Evolutionary conservation across 768 basidiomycete genomes (phyloP), one percentile per base, ranked within the genome.

Genomic region (Strobilomyces echinocephalus): DNA sequence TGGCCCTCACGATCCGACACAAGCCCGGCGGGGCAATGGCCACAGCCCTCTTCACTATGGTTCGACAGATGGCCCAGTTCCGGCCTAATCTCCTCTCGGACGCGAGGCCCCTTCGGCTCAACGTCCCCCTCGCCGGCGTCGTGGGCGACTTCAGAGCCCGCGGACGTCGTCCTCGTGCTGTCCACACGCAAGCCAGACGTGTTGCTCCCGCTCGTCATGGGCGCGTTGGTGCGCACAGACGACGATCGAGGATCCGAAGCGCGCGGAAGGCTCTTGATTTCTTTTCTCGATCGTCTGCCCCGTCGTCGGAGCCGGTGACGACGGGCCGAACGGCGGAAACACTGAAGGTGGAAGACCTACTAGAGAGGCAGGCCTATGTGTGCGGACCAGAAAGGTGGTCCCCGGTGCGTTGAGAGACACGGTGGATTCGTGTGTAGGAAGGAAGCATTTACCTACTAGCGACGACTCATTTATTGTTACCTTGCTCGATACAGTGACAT

Each of bases 11-110:
- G 11, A 79, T 87, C 68, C 76, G 80, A 34, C 71, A 78, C 58
- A 84, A 81, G 60, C 74, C 72, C 0, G 79, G 77, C 3, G 85
- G 83, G 1, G 64, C 67, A 0, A 74, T 85, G 15, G 85, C 85
- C 0, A 75, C 76, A 1, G 74, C 77, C 0, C 64, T 85, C 16
- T 83, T 85, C 56, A 63, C 53, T n/a, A 74, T 87, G 44, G 75
- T 75, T 5, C 67, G 68, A 33, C 76, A 75, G 56, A 57, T 83
- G 6, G 56, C 49, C 14, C 66, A 75, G 50, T 48, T 68, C 38
- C 73, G 70, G 28, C 75, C 75, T 1, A 77, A 77, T 44, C 55
- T 74, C 9, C 58, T 82, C 34, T 61, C 60, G 12, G 76, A 82
- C 58, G 46, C 70, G 15, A 63, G 72, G 7, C 64, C 68, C 4